phyloP scores from a whole-genome alignment of 768 basidiomycete species.

The Cystofilobasidium macerans region DNA sequence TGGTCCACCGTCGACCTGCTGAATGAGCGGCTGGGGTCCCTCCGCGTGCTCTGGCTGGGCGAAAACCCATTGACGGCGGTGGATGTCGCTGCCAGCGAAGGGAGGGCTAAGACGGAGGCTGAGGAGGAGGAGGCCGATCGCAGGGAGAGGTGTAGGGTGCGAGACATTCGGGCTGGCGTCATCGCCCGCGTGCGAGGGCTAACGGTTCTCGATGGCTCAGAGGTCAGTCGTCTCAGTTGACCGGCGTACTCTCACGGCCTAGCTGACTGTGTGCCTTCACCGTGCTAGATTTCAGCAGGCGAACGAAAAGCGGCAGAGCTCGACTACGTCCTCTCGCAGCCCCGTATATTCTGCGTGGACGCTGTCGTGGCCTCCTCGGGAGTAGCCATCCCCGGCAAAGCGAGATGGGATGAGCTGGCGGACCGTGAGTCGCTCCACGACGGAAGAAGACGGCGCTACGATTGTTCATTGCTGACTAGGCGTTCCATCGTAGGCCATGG shows the following conservation, averaged over 20 bases:
- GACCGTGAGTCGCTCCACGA: not conserved
- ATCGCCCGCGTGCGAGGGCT: conserved; percentile 12
- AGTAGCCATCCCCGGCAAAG: not conserved
- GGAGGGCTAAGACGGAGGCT: not conserved
- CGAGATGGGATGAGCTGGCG: conserved; percentile 16
- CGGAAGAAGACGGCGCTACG: not conserved
- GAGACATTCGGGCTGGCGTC: conserved; percentile 4
- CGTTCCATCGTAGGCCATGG: not conserved
- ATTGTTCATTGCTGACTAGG: too few relatives aligned
- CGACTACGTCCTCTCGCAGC: conserved; percentile 58
- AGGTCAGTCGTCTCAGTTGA: not conserved
- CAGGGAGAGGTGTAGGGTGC: not conserved
- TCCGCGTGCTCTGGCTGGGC: conserved; percentile 9
- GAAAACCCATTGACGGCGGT: conserved; percentile 13
- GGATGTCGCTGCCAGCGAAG: not conserved
- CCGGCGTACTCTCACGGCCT: too few relatives aligned
- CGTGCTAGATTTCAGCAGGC: conserved; percentile 50
- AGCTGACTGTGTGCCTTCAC: not conserved
- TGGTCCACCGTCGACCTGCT: conserved; percentile 13
- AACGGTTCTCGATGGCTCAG: conserved; percentile 17
- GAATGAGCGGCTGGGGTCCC: not conserved
- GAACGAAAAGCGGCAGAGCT: conserved; percentile 73
- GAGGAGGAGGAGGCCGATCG: not conserved
- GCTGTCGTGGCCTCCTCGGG: not conserved
- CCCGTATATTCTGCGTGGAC: not conserved